A percentile compares a stretch with the other conserved stretches of the same genome.
Conservation (phyloP, 805 yeast species). For the Kazachstania bromeliacearum region DNA sequence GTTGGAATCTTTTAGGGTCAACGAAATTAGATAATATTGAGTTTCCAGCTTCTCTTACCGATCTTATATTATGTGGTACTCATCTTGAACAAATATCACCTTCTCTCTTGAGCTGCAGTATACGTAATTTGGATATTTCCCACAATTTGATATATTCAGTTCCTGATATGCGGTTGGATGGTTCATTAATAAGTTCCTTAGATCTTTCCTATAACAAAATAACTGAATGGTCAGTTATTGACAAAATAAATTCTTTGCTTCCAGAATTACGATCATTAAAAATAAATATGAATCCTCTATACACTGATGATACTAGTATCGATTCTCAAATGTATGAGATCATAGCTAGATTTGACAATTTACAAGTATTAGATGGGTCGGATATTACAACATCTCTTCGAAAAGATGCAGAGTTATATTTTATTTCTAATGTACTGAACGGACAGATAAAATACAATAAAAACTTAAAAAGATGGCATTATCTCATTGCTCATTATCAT, state of each 20-base stretch:
- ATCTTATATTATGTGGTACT: slow-evolving; percentile 12
- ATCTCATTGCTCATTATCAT: slow-evolving; percentile 34
- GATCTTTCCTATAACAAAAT: slow-evolving; percentile 48
- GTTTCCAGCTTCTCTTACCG: slow-evolving; percentile 9
- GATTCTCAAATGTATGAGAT: slow-evolving; percentile 29
- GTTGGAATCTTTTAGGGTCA: slow-evolving; percentile 12
- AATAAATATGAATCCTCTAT: slow-evolving; percentile 45
- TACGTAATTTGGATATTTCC: slow-evolving; percentile 9
- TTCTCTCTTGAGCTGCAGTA: neutral
- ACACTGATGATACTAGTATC: slow-evolving; percentile 8
- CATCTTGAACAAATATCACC: slow-evolving; percentile 10
- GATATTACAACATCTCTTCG: slow-evolving; percentile 39
- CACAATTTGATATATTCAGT: slow-evolving; percentile 4
- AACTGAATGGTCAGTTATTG: slow-evolving; percentile 39
- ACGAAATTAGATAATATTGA: neutral
- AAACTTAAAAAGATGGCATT: slow-evolving; percentile 32
- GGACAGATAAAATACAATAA: slow-evolving; percentile 22
- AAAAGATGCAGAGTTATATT: slow-evolving; percentile 57
- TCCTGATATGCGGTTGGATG: neutral
- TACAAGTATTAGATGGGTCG: slow-evolving; percentile 51
- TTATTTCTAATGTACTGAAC: slow-evolving; percentile 40
- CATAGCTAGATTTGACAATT: slow-evolving; percentile 37
- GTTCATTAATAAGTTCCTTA: slow-evolving; percentile 22
- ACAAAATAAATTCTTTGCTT: slow-evolving; percentile 31
- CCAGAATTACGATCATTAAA: slow-evolving; percentile 39